Evolutionary conservation across 2,329 filamentous ascomycete genomes (phyloP).

Genomic region (Massarina eburnea): DNA sequence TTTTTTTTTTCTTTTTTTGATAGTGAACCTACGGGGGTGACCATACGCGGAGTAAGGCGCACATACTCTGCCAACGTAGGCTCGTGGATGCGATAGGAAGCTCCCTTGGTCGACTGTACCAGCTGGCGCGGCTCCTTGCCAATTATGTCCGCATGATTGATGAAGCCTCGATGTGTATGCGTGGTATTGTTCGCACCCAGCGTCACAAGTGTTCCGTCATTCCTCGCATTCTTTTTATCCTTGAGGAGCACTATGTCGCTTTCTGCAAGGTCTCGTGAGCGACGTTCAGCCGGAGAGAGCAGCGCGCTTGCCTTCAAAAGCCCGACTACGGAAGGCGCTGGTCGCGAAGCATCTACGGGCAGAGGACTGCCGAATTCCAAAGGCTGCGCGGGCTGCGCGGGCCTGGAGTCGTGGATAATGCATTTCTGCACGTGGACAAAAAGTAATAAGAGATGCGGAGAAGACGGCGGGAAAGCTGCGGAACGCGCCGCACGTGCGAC

Average conservation of each 20-base stretch:
- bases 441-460: constrained; percentile 11
- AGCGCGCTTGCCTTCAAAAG: constrained; percentile 31
- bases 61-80: constrained; percentile 76
- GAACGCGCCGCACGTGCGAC: not conserved
- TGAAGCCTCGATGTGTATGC: constrained; percentile 50
- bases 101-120: constrained; percentile 58
- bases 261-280: constrained; percentile 30
- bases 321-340: constrained; percentile 17
- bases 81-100: constrained; percentile 59
- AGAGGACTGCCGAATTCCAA: not conserved
- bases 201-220: constrained; percentile 43
- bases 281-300: not conserved
- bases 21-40: constrained; percentile 66
- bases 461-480: constrained; percentile 14
- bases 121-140: constrained; percentile 62
- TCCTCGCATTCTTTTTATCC: constrained; percentile 37
- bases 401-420: constrained; percentile 3
- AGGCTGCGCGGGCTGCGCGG: constrained; percentile 4
- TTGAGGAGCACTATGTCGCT: constrained; percentile 48
- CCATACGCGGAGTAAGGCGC: constrained; percentile 64
- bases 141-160: constrained; percentile 62
- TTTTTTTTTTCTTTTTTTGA: no score
- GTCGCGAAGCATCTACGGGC: constrained; percentile 20
- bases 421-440: constrained; percentile 5
- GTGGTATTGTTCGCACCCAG: constrained; percentile 39